Evolutionary conservation across 768 basidiomycete genomes (phyloP).

Genomic region (Pisolithus marmoratus): DNA sequence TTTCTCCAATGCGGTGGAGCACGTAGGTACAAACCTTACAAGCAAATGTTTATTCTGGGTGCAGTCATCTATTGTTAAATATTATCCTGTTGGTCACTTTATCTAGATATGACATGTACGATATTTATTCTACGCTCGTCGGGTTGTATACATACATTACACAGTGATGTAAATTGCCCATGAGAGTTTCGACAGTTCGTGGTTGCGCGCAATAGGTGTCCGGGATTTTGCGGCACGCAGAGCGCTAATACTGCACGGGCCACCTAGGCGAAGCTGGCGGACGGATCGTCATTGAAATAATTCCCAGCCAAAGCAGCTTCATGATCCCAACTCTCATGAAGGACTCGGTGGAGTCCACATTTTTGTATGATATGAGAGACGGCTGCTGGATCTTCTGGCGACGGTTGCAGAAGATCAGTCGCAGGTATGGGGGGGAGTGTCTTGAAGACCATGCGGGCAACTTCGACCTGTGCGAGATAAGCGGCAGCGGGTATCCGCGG

Average conservation of each 20-base stretch:
- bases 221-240: no score
- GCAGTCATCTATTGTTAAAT: no score
- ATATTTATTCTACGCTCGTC: no score
- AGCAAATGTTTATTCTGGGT: neutral
- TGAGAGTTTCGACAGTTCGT: no score
- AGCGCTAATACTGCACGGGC: no score
- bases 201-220: no score
- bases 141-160: no score
- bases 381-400: slow-evolving; percentile 34
- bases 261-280: slow-evolving; percentile 10
- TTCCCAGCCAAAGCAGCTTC: slow-evolving; percentile 51
- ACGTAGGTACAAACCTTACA: neutral
- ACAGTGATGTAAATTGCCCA: no score
- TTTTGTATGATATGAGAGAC: slow-evolving; percentile 44
- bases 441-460: slow-evolving; percentile 59
- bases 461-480: slow-evolving; percentile 61
- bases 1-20: neutral
- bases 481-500: slow-evolving; percentile 40
- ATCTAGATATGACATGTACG: no score
- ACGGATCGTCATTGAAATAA: slow-evolving; percentile 63
- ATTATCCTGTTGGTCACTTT: no score
- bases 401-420: slow-evolving; percentile 26
- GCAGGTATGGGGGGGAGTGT: slow-evolving; percentile 62
- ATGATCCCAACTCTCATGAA: slow-evolving; percentile 37
- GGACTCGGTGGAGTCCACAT: slow-evolving; percentile 43